A percentile compares a stretch with the other conserved stretches of the same genome.
Conservation (phyloP, 2,329 filamentous ascomycete genomes). For the Chaetomium sp. region DNA sequence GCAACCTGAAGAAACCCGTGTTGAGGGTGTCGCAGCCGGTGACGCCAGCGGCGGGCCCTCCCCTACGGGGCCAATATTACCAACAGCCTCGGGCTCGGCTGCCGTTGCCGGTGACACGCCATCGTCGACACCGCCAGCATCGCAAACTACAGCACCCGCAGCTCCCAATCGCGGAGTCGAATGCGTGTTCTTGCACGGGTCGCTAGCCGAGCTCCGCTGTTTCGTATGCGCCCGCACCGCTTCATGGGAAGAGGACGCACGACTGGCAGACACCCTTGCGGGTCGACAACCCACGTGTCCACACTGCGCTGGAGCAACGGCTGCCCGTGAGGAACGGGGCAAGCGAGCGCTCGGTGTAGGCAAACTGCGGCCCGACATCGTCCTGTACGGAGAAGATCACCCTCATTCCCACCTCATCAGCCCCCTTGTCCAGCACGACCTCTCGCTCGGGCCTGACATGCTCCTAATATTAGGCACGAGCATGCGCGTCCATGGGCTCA, state of each 20-base stretch:
- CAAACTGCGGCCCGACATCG: slow-evolving; percentile 70
- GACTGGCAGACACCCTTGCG: slow-evolving; percentile 59
- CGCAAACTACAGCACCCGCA: slow-evolving; percentile 25
- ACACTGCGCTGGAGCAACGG: slow-evolving; percentile 63
- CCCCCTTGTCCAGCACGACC: slow-evolving; percentile 67
- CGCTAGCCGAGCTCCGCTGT: slow-evolving; percentile 65
- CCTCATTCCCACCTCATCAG: slow-evolving; percentile 69
- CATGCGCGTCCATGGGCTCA: slow-evolving; percentile 69
- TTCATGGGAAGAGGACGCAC: slow-evolving; percentile 60
- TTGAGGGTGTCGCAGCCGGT: neutral
- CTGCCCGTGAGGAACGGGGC: slow-evolving; percentile 63
- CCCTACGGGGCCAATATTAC: neutral
- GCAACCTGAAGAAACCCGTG: neutral
- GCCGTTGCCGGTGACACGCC: neutral
- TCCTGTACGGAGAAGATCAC: slow-evolving; percentile 74
- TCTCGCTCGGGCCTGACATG: slow-evolving; percentile 65
- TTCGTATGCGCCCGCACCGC: slow-evolving; percentile 61
- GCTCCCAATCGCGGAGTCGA: slow-evolving; percentile 54
- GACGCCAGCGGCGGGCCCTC: neutral
- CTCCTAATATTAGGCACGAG: slow-evolving; percentile 72
- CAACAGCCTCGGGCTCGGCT: slow-evolving; percentile 1
- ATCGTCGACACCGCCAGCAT: slow-evolving; percentile 19
- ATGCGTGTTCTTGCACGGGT: slow-evolving; percentile 72
- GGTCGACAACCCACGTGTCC: slow-evolving; percentile 70
- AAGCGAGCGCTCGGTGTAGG: slow-evolving; percentile 69